Conservation (phyloP, 2,329 filamentous ascomycete species). For the Aspergillus melleus region DNA sequence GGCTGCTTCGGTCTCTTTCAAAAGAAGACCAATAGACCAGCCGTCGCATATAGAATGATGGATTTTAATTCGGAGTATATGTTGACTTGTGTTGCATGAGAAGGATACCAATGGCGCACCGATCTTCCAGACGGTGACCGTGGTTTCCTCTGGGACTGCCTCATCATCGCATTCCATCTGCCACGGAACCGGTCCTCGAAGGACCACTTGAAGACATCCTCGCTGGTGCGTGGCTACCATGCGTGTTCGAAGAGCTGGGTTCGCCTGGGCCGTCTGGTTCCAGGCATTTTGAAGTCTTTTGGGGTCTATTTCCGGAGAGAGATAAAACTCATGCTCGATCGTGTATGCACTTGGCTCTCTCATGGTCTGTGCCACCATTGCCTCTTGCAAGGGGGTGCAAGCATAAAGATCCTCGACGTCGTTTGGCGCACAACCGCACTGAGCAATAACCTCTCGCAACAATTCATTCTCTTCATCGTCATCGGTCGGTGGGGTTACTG, state of each 20-base stretch:
- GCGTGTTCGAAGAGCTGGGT: conserved; percentile 15
- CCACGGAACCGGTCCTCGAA: conserved; percentile 9
- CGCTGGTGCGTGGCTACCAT: conserved; percentile 10
- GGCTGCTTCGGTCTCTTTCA: conserved; percentile 12
- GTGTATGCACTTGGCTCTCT: conserved; percentile 14
- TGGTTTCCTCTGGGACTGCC: neutral
- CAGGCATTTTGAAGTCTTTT: conserved; percentile 2
- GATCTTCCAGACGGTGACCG: neutral
- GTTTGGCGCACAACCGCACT: conserved; percentile 2
- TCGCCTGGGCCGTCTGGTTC: conserved; percentile 10
- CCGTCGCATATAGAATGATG: conserved; percentile 22
- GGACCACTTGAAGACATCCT: conserved; percentile 14
- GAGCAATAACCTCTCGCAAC: conserved; percentile 2
- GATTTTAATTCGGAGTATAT: conserved; percentile 3
- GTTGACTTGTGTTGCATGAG: conserved; percentile 1
- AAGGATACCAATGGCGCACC: conserved; percentile 11
- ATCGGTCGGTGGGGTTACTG: too few relatives aligned
- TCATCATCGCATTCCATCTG: conserved; percentile 1
- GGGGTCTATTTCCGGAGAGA: conserved; percentile 5
- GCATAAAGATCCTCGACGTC: conserved; percentile 15
- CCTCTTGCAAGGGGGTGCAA: conserved; percentile 16
- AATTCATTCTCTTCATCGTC: neutral
- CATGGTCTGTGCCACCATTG: conserved; percentile 13
- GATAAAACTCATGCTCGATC: conserved; percentile 10
- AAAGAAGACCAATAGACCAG: conserved; percentile 20